Evolutionary conservation across 768 basidiomycete genomes (phyloP), one percentile per base, ranked within the genome.

Genomic region (Gloeophyllum trabeum): DNA sequence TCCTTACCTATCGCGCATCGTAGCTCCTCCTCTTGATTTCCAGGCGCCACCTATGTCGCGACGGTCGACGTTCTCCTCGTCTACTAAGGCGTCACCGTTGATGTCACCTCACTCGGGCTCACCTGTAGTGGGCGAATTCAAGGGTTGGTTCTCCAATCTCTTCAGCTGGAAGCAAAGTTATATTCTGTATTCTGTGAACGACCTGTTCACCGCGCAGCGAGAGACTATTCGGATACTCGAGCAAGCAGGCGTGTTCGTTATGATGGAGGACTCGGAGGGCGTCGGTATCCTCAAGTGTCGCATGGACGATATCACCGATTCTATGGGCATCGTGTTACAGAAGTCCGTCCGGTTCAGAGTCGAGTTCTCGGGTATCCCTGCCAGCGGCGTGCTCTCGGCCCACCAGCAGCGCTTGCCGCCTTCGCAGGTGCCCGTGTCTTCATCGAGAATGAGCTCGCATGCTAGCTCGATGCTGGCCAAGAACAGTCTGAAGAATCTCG

Each of bases 141-240:
- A 83, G 56, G 85, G 83, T 24, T 96, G 93, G 93, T 93, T 98
- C 62, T 87, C 89, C 18, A 94, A 86, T 50, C 66, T 98, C 23
- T 97, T 98, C 69, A 86, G 80, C 59, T 96, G 90, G 86, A 91
- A 86, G 24, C 74, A 76, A 42, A 61, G 68, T 19, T 68, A 61
- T 54, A 57, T 62, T 46, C 59, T 77, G 22, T 81, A 79, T 55
- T 85, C 83, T 3, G 49, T 61, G 13, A 68, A 75, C 43, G 71
- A 75, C 44, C 51, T 78, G 34, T 59, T 61, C 13, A 67, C 70
- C 25, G 92, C 90, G 4, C 74, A 85, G 7, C 57, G 69, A 24
- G 78, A 83, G 49, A 70, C 77, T 39, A 65, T 70, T 13, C 66
- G 79, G 4, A 63, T 92, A 36, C 73, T 87, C 40, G 72, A 80